phyloP scores from a whole-genome alignment of 129 eudicot genomes.

The Helianthus annuus region DNA sequence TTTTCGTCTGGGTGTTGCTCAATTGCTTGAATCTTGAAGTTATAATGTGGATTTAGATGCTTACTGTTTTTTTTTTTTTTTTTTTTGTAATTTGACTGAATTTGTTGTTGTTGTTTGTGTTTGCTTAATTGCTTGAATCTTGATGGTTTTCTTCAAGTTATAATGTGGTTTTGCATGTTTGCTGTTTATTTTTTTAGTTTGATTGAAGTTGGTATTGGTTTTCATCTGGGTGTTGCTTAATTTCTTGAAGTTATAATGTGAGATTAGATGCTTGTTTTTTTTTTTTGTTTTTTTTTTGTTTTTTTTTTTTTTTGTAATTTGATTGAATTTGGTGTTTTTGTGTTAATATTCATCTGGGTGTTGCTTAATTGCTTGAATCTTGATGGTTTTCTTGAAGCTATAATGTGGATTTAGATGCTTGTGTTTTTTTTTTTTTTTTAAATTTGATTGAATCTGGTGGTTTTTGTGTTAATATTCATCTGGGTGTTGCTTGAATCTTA shows the following conservation, averaged over 20 bases:
- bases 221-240: constrained; percentile 11
- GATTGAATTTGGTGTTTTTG: constrained; percentile 4
- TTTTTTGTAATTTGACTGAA: background rate
- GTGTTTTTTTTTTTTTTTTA: background rate
- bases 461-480: background rate
- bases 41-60: background rate
- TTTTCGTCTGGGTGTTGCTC: constrained; percentile 10
- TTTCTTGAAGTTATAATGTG: constrained; percentile 15
- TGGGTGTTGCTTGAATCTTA: constrained; percentile 1
- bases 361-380: constrained; percentile 7
- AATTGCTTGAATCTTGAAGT: constrained; percentile 20
- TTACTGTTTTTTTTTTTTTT: too few relatives aligned
- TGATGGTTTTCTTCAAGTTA: too few relatives aligned
- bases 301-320: constrained; percentile 5
- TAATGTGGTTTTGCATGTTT: too few relatives aligned
- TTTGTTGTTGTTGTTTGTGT: background rate
- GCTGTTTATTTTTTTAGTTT: too few relatives aligned
- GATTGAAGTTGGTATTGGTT: too few relatives aligned
- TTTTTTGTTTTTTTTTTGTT: background rate
- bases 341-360: too few relatives aligned
- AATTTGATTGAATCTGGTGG: background rate
- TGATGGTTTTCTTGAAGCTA: constrained; percentile 12
- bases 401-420: background rate
- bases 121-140: background rate
- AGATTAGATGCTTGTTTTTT: background rate